These are phyloP conservation scores for Chaetomium sp. DNA, from an alignment of 2,329 filamentous ascomycete genomes.

Conservation along the genomic window DNA sequence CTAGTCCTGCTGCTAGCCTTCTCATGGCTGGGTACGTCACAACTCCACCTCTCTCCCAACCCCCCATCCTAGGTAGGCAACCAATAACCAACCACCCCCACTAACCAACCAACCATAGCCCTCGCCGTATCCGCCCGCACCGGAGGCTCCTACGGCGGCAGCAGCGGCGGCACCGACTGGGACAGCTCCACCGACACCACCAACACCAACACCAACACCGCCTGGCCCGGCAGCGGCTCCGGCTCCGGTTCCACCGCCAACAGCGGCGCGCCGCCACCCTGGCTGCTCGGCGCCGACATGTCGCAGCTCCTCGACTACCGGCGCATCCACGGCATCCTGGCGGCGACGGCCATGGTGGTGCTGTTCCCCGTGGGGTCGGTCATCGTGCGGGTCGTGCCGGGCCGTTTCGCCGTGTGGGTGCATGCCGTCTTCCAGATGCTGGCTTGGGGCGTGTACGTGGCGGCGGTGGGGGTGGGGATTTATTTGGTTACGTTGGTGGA, in stretches of 20 bases:
- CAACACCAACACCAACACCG: background rate
- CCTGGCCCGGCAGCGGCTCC: no score
- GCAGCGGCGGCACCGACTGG: background rate
- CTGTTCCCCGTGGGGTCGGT: slow-evolving; percentile 51
- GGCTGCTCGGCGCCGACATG: slow-evolving; percentile 40
- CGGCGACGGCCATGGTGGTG: slow-evolving; percentile 45
- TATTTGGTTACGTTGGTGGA: slow-evolving; percentile 42
- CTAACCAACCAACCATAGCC: background rate
- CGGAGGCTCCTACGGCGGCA: background rate
- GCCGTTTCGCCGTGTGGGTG: slow-evolving; percentile 42
- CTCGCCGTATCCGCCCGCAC: background rate
- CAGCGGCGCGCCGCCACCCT: no score
- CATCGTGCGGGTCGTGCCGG: slow-evolving; percentile 44
- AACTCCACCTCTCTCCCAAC: no score
- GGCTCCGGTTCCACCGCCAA: no score
- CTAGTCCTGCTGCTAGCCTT: background rate
- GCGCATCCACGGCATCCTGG: slow-evolving; percentile 47
- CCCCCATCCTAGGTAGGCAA: no score
- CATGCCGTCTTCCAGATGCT: slow-evolving; percentile 47
- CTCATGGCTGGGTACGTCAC: background rate
- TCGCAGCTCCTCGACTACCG: slow-evolving; percentile 38
- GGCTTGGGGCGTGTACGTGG: slow-evolving; percentile 43
- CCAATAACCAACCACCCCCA: background rate
- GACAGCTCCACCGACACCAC: background rate
- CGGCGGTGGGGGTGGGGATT: slow-evolving; percentile 48